phyloP scores from a whole-genome alignment of 1,139 yeast genomes.

The Diutina siamensis region DNA sequence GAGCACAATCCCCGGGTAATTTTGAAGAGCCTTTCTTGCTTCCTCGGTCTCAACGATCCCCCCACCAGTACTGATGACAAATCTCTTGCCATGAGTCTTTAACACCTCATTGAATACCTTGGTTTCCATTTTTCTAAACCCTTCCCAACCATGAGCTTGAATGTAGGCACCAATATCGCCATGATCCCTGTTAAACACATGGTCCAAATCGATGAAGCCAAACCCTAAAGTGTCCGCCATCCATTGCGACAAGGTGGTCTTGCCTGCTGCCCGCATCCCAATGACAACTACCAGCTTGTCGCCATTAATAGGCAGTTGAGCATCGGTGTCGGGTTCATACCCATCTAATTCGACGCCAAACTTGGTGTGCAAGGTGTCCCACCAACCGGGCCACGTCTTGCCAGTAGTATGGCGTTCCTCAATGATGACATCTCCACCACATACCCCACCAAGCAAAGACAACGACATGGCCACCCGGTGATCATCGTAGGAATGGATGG shows the following conservation, averaged over 20 bases:
- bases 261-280: conserved; percentile 99
- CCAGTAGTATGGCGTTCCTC: conserved; percentile 88
- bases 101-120: conserved; percentile 44
- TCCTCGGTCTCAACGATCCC: conserved; percentile 76
- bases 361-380: conserved; percentile 76
- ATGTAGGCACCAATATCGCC: conserved; percentile 60
- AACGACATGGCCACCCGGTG: conserved; percentile 98
- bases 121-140: conserved; percentile 64
- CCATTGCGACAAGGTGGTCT: conserved; percentile 77
- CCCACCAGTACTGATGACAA: conserved; percentile 90
- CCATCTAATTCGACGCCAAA: conserved; percentile 65
- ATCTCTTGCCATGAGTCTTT: conserved; percentile 35
- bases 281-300: conserved; percentile 54
- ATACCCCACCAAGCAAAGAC: conserved; percentile 63
- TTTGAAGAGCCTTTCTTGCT: conserved; percentile 53
- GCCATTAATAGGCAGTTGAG: conserved; percentile 17
- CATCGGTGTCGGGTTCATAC: conserved; percentile 27
- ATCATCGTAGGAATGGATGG: conserved; percentile 78
- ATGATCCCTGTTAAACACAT: conserved; percentile 45
- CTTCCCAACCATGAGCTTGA: conserved; percentile 71
- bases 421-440: conserved; percentile 43
- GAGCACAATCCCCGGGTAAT: conserved; percentile 69
- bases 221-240: conserved; percentile 64
- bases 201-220: conserved; percentile 69
- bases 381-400: conserved; percentile 99